A percentile compares a stretch with the other conserved stretches of the same genome.
These are phyloP conservation scores for Stereum hirsutum DNA, from an alignment of 1,284 basidiomycete species.

Conservation along the genomic window DNA sequence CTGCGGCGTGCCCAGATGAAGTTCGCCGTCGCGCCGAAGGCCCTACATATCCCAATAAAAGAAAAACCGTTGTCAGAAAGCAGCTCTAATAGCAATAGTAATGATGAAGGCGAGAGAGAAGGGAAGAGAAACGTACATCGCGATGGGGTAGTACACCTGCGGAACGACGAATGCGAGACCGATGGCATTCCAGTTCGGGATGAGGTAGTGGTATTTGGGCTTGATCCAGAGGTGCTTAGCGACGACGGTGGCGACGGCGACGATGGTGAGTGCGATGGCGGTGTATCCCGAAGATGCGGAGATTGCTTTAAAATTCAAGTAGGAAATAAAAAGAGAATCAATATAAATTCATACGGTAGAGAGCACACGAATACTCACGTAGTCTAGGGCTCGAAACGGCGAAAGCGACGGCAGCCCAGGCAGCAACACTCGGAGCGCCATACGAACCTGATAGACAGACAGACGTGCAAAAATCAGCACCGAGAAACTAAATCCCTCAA, in stretches of 20 bases:
- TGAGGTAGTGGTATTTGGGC: conserved; percentile 40
- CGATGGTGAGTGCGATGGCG: conserved; percentile 45
- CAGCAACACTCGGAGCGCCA: conserved; percentile 47
- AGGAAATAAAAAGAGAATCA: not conserved
- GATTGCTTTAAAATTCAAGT: conserved; percentile 36
- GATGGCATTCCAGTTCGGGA: conserved; percentile 65
- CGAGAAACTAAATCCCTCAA: no score
- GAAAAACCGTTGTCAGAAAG: no score
- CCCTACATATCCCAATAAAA: no score
- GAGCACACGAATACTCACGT: conserved; percentile 25
- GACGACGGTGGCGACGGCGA: conserved; percentile 36
- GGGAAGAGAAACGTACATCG: no score
- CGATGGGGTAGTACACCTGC: conserved; percentile 37
- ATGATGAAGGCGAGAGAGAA: not conserved
- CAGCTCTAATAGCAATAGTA: not conserved
- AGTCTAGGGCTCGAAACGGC: conserved; percentile 41
- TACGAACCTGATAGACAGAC: no score
- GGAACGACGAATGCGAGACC: conserved; percentile 47
- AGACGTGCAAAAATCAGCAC: no score
- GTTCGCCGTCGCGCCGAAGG: conserved; percentile 26
- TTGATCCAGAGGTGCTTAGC: conserved; percentile 45
- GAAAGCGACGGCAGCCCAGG: conserved; percentile 55
- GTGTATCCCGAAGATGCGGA: conserved; percentile 54
- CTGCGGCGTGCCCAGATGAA: conserved; percentile 40
- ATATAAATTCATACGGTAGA: not conserved